Base-by-base conservation (phyloP, 805 yeast genomes). In the Candida ponderosae region DNA sequence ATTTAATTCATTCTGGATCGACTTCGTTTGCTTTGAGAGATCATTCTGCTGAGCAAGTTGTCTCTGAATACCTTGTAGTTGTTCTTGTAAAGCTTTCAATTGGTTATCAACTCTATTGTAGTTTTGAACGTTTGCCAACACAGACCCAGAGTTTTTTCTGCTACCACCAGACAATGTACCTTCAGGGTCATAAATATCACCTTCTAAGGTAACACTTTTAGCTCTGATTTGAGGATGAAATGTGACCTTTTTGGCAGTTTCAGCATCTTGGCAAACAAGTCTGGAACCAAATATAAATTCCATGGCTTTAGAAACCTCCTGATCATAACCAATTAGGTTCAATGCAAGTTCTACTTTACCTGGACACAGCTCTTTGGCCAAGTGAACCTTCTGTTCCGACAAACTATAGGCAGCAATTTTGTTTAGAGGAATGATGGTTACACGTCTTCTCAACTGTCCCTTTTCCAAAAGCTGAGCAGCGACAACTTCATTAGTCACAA, bases 131-230 rank as follows among this genome's bases (percentile, higher is more conserved):
- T 74, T 75, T 10, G 75, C 56, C 39, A 89, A 65, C 3, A 82
- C 57, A 0, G 87, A 72, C 2, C 75, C 68, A 14, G 74, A 63
- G 34, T 66, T 65, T 44, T 69, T 77, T 47, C 90, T 70, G 17
- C 94, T 79, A n/a, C 97, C 97, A 34, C 99, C 99, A 1, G 96
- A 84, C 20, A 93, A 65, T 7, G 95, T 85, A 14, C 99, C 99
- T 46, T 82, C 87, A 0, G 98, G 98, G 54, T 93, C 98, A 40
- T 89, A 93, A 10, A 81, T 73, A 57, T 93, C 98, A 36, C 98
- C 99, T 37, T 88, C 89, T 26, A 84, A 57, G 0, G 99, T 93
- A 14, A 94, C 87, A 23, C 94, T 80, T 50, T 88, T 78, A 1
- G 89, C 70, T 44, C 86, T 70, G 14, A 90, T 78, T 38, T 76